Conservation (phyloP, 176 grass and related monocot species). For the Aechmea fasciata region DNA sequence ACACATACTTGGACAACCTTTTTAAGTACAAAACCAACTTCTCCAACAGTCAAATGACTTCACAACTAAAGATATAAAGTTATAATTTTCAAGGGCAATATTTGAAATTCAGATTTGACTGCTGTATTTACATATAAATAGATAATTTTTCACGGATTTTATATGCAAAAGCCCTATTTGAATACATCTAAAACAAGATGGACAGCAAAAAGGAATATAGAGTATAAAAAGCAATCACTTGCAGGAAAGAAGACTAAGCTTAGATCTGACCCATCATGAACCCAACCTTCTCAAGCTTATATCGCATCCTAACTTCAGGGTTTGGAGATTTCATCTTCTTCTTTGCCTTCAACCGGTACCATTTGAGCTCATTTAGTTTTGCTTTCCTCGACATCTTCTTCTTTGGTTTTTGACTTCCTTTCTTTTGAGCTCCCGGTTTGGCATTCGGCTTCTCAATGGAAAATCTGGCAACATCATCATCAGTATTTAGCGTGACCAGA, state of each 20-base stretch:
- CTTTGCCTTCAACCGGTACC: slow-evolving; percentile 70
- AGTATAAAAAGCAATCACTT: background rate
- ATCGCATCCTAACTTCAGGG: slow-evolving; percentile 72
- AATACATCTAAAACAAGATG: background rate
- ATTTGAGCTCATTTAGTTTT: slow-evolving; percentile 69
- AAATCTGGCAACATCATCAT: slow-evolving; percentile 38
- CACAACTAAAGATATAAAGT: no score
- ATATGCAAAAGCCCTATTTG: no score
- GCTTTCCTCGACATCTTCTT: slow-evolving; percentile 70
- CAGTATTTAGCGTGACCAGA: slow-evolving; percentile 31
- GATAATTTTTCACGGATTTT: no score
- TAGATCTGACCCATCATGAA: background rate
- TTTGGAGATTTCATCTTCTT: slow-evolving; percentile 78
- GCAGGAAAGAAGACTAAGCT: background rate
- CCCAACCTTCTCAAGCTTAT: slow-evolving; percentile 48
- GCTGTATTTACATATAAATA: no score
- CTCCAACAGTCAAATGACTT: no score
- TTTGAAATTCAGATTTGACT: no score
- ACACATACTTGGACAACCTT: slow-evolving; percentile 3
- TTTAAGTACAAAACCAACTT: no score
- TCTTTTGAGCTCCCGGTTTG: background rate
- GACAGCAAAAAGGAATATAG: background rate
- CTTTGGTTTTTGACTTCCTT: slow-evolving; percentile 6
- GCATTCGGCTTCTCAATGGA: background rate
- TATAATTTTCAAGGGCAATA: no score